phyloP scores from a whole-genome alignment of 805 yeast genomes.

The Candida sakaeoensis region DNA sequence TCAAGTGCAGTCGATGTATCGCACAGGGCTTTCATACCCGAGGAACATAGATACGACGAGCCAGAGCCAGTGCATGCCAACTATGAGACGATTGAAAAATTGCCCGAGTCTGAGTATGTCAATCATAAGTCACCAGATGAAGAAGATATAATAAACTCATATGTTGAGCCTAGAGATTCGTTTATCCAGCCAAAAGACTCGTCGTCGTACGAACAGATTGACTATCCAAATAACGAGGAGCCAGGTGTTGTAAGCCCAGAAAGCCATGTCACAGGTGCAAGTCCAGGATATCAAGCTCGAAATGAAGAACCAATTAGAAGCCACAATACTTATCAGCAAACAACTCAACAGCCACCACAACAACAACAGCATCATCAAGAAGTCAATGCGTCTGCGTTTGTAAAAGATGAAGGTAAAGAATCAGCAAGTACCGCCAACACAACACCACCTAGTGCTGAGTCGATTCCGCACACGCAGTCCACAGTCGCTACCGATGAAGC shows the following conservation, averaged over 20 bases:
- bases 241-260: background rate
- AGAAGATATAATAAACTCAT: constrained; percentile 1
- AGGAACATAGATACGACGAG: background rate
- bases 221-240: constrained; percentile 1
- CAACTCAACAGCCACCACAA: too few species aligned
- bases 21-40: background rate
- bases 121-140: background rate
- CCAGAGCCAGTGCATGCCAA: background rate
- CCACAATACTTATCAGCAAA: too few species aligned
- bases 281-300: too few species aligned
- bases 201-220: constrained; percentile 4
- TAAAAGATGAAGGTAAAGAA: background rate
- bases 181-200: constrained; percentile 1
- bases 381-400: constrained; percentile 4
- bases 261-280: too few species aligned
- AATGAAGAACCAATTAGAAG: too few species aligned
- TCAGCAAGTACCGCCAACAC: constrained; percentile 1
- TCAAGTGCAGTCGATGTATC: constrained; percentile 1
- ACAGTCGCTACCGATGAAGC: constrained; percentile 4
- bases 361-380: too few species aligned
- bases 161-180: background rate
- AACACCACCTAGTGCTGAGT: constrained; percentile 5
- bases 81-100: background rate
- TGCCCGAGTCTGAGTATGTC: too few species aligned
- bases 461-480: constrained; percentile 2